phyloP scores from a whole-genome alignment of 2,329 filamentous ascomycete species.

The Tolypocladium sp. region DNA sequence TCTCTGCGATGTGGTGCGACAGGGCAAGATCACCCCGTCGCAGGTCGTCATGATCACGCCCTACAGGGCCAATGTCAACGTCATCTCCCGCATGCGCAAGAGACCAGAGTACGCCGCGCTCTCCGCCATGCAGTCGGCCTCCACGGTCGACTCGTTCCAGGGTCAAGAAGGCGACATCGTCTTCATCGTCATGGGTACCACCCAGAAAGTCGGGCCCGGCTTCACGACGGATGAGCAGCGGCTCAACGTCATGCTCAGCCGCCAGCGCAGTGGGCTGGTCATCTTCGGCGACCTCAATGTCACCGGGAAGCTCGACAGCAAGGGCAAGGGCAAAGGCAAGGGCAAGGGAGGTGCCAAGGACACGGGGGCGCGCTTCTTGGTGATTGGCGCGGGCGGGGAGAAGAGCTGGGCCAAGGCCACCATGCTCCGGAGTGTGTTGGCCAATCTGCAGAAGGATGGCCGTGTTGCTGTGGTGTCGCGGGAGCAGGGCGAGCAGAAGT shows the following conservation, averaged over 20 bases:
- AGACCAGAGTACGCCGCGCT: slow-evolving; percentile 4
- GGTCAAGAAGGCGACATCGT: slow-evolving; percentile 12
- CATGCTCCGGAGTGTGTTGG: not conserved
- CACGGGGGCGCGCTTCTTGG: not conserved
- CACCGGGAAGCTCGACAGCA: not conserved
- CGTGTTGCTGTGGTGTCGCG: not conserved
- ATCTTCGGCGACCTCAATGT: slow-evolving; percentile 11
- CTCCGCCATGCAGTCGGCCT: slow-evolving; percentile 1
- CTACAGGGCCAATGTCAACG: slow-evolving; percentile 8
- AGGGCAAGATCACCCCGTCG: not conserved
- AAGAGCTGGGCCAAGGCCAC: not conserved
- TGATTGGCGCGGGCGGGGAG: not conserved
- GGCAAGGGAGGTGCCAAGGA: not conserved
- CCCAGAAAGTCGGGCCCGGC: slow-evolving; percentile 1
- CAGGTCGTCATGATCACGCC: slow-evolving; percentile 8
- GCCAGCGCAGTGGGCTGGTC: slow-evolving; percentile 8
- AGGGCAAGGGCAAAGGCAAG: not conserved
- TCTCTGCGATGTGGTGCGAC: slow-evolving; percentile 4
- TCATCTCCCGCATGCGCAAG: slow-evolving; percentile 3
- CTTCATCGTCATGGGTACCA: slow-evolving; percentile 11
- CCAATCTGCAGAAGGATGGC: not conserved
- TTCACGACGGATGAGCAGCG: slow-evolving; percentile 6
- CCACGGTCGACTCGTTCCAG: slow-evolving; percentile 12
- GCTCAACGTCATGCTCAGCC: slow-evolving; percentile 11
- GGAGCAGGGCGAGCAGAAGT: not conserved